phyloP scores from a whole-genome alignment of 805 yeast species.

The Wickerhamomyces alni region DNA sequence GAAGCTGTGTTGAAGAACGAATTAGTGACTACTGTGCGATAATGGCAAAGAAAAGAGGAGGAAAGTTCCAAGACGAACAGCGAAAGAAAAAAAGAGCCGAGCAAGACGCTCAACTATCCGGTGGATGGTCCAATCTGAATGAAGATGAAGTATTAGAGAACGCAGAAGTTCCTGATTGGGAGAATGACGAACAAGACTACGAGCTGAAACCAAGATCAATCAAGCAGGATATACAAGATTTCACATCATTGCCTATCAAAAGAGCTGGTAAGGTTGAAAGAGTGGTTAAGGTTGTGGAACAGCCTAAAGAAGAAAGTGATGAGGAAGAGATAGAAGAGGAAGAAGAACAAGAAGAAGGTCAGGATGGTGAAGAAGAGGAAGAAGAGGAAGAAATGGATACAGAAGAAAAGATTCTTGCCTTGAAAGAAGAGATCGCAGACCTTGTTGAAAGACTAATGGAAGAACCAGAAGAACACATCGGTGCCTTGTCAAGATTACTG shows the following conservation, averaged over 20 bases:
- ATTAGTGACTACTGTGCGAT: too few species aligned
- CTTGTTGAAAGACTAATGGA: constrained; percentile 73
- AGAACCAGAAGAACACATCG: constrained; percentile 82
- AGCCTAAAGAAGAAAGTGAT: constrained; percentile 7
- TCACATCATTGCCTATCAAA: constrained; percentile 79
- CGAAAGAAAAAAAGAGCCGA: constrained; percentile 20
- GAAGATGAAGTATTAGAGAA: constrained; percentile 1
- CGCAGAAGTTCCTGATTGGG: constrained; percentile 33
- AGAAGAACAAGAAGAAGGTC: constrained; percentile 19
- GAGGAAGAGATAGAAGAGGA: constrained; percentile 13
- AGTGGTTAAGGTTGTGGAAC: constrained; percentile 35
- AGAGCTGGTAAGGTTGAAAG: constrained; percentile 71
- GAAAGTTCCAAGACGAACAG: constrained; percentile 28
- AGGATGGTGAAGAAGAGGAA: constrained; percentile 21
- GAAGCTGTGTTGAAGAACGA: too few species aligned
- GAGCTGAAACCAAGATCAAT: constrained; percentile 65
- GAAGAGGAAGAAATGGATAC: constrained; percentile 23
- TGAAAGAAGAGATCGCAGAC: constrained; percentile 81
- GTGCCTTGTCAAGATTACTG: constrained; percentile 57
- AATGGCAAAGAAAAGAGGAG: constrained; percentile 34
- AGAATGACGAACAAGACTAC: constrained; percentile 73
- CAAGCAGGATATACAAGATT: constrained; percentile 35
- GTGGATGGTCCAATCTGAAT: constrained; percentile 19
- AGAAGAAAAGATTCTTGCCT: constrained; percentile 47
- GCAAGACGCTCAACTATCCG: constrained; percentile 17